These are phyloP conservation scores for Phialophora macrospora DNA, from an alignment of 2,329 filamentous ascomycete genomes.

Conservation along the genomic window DNA sequence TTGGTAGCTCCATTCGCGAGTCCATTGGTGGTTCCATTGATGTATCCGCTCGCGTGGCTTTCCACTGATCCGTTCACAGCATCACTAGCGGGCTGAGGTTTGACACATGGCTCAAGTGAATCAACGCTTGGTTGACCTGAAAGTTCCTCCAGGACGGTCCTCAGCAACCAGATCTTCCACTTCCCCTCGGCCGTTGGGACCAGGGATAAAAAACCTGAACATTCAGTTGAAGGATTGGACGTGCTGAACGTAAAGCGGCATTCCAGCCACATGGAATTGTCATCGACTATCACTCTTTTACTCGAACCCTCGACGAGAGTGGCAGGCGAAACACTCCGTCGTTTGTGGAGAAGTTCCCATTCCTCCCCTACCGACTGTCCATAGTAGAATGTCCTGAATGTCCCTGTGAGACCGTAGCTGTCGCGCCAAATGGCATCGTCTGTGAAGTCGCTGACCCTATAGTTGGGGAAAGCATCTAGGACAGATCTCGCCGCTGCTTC, in stretches of 20 bases:
- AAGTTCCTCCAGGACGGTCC: conserved; percentile 32
- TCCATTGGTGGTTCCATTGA: conserved; percentile 4
- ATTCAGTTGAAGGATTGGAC: conserved; percentile 3
- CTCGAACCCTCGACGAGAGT: neutral
- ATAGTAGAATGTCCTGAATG: conserved; percentile 36
- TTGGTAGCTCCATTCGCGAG: neutral
- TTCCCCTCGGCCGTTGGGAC: conserved; percentile 18
- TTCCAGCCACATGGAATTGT: conserved; percentile 8
- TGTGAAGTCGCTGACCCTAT: neutral
- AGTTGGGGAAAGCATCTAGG: neutral
- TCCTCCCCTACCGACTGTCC: conserved; percentile 27
- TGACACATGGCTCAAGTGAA: conserved; percentile 20
- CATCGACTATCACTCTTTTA: neutral
- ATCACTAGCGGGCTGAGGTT: too few species aligned
- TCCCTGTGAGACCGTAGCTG: conserved; percentile 38
- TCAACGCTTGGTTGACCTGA: conserved; percentile 35
- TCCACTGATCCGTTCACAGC: neutral
- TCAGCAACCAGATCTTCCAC: conserved; percentile 41
- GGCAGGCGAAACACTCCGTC: neutral
- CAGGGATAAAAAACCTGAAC: conserved; percentile 10
- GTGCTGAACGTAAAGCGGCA: conserved; percentile 12
- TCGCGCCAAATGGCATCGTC: conserved; percentile 38
- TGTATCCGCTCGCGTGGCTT: neutral
- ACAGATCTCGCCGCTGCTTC: neutral
- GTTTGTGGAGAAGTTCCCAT: conserved; percentile 27